Evolutionary conservation across 148 eudicot species (phyloP).

Genomic region (Polygonum aviculare): DNA sequence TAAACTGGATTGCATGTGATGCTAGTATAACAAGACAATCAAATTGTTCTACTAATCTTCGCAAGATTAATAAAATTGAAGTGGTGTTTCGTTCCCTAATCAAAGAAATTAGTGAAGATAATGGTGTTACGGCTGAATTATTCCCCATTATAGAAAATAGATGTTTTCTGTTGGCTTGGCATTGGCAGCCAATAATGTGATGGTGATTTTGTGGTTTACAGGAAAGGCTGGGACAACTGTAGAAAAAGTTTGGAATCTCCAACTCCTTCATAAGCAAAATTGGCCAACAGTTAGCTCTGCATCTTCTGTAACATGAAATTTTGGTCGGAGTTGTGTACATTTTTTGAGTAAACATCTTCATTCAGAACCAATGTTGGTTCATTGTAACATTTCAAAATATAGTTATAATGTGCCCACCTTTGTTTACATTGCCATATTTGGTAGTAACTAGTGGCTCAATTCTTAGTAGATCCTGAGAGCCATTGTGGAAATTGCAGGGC

Average conservation of each 20-base stretch:
- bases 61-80: not conserved
- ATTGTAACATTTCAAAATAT: not conserved
- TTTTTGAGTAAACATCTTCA: not conserved
- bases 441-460: not conserved
- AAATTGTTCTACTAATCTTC: not conserved
- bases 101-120: not conserved
- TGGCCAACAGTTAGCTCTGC: not conserved
- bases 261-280: not conserved
- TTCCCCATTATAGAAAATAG: not conserved
- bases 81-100: not conserved
- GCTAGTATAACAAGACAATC: not conserved
- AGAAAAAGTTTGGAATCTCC: not conserved
- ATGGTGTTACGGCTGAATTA: not conserved
- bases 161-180: not conserved
- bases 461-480: not conserved
- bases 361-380: not conserved
- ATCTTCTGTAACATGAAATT: not conserved
- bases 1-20: constrained; percentile 1
- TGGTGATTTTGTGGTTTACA: not conserved
- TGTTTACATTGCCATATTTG: not conserved
- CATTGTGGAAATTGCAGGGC: not conserved
- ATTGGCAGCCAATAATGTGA: not conserved
- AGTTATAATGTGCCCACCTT: not conserved
- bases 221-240: not conserved
- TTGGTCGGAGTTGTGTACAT: constrained; percentile 1